Percentiles rank a stretch among this genome's conserved stretches.
These are phyloP conservation scores for Rutstroemia sp. DNA, from an alignment of 2,329 filamentous ascomycete species.

Conservation along the genomic window DNA sequence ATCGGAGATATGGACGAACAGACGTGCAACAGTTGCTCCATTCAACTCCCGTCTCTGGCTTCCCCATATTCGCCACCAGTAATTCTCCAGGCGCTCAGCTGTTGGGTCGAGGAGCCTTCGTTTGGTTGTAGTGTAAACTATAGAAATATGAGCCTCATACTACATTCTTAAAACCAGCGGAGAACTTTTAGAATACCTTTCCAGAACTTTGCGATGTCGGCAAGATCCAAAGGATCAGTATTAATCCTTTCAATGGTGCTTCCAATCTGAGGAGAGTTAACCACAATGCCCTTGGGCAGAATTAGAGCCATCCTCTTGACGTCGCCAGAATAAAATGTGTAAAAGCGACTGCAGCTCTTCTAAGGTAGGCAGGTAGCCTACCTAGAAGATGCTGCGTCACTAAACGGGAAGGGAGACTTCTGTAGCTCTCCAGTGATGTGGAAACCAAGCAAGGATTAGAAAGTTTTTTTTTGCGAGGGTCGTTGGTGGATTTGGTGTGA, in stretches of 20 bases:
- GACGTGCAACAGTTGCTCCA: constrained; percentile 44
- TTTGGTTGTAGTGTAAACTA: constrained; percentile 55
- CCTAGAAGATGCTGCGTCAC: constrained; percentile 27
- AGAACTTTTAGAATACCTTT: constrained; percentile 36
- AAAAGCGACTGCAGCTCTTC: constrained; percentile 24
- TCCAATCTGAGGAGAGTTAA: constrained; percentile 45
- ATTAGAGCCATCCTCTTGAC: constrained; percentile 33
- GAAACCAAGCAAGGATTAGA: constrained; percentile 1
- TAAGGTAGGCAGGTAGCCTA: constrained; percentile 26
- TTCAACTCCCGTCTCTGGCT: constrained; percentile 41
- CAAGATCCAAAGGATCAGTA: constrained; percentile 33
- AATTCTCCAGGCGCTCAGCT: constrained; percentile 53
- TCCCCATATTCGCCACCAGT: constrained; percentile 61
- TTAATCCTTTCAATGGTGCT: constrained; percentile 45
- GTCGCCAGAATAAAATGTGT: constrained; percentile 11
- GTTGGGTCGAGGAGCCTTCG: constrained; percentile 54
- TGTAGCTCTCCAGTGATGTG: not conserved
- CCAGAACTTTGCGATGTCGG: constrained; percentile 49
- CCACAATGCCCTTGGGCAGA: constrained; percentile 50
- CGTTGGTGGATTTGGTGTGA: not conserved
- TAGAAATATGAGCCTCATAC: constrained; percentile 14
- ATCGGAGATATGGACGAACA: constrained; percentile 51
- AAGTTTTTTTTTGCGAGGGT: not conserved
- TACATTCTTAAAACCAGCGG: not conserved
- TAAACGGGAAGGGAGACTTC: not conserved